phyloP scores from a whole-genome alignment of 345 rosid species.

The Lumnitzera racemosa region DNA sequence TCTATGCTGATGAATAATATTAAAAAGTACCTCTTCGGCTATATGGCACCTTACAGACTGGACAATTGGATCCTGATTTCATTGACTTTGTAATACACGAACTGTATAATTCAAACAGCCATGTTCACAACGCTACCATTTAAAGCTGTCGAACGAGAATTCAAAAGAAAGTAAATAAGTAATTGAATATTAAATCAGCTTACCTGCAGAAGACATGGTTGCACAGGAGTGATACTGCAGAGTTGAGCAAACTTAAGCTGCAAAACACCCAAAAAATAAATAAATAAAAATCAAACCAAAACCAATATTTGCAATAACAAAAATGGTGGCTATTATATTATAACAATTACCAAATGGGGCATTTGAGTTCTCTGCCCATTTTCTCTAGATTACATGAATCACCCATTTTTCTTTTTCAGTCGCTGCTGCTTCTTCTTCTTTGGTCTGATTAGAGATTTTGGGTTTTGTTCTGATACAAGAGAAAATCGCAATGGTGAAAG shows the following conservation, averaged over 20 bases:
- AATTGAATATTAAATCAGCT: conserved; percentile 5
- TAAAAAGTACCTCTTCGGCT: conserved; percentile 53
- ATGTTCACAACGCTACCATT: neutral
- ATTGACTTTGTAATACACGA: conserved; percentile 68
- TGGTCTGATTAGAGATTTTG: no score
- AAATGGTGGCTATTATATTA: neutral
- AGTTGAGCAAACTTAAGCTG: conserved; percentile 73
- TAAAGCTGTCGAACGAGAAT: neutral
- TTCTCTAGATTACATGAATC: conserved; percentile 63
- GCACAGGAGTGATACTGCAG: conserved; percentile 66
- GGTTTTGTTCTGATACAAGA: no score
- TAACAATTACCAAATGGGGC: conserved; percentile 70
- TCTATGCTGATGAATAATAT: neutral
- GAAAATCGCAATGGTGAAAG: no score
- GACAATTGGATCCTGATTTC: conserved; percentile 67
- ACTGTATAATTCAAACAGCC: conserved; percentile 23
- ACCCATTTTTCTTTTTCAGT: conserved; percentile 30
- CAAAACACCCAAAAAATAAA: conserved; percentile 1
- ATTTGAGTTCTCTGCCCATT: conserved; percentile 93
- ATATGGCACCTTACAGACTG: conserved; percentile 76
- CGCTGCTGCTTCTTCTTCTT: no score
- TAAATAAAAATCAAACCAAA: no score
- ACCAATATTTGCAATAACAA: neutral
- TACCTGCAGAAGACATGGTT: conserved; percentile 96
- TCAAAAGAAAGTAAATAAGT: neutral